phyloP scores from a whole-genome alignment of 1,139 yeast genomes.

The Taphrina pruni region DNA sequence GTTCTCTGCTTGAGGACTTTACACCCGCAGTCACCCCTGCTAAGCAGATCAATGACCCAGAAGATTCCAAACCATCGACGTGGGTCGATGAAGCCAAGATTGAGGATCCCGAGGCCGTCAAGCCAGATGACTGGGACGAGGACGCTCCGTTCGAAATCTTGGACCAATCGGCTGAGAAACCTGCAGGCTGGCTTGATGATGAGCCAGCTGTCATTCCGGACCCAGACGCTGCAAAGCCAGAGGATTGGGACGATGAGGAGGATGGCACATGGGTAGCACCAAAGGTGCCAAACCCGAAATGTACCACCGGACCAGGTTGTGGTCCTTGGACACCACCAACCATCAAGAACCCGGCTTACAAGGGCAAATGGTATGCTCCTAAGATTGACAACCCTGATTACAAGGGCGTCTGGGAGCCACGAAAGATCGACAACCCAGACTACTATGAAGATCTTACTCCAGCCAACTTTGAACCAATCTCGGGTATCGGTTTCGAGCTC shows the following conservation, averaged over 20 bases:
- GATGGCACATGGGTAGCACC: slow-evolving; percentile 86
- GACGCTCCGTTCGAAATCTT: slow-evolving; percentile 64
- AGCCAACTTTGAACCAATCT: slow-evolving; percentile 68
- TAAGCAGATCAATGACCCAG: slow-evolving; percentile 63
- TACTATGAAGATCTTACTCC: slow-evolving; percentile 67
- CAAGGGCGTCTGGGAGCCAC: slow-evolving; percentile 80
- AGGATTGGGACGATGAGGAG: slow-evolving; percentile 83
- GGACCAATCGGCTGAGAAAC: slow-evolving; percentile 70
- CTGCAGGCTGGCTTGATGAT: slow-evolving; percentile 79
- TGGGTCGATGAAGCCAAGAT: slow-evolving; percentile 77
- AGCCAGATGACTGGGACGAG: slow-evolving; percentile 86
- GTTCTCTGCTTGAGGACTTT: slow-evolving; percentile 66
- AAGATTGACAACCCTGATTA: slow-evolving; percentile 72
- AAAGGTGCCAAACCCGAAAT: slow-evolving; percentile 70
- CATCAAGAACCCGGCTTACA: slow-evolving; percentile 69
- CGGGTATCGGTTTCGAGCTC: slow-evolving; percentile 84
- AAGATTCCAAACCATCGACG: slow-evolving; percentile 70
- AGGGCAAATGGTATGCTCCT: slow-evolving; percentile 80
- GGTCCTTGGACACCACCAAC: slow-evolving; percentile 73
- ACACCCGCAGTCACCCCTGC: slow-evolving; percentile 72
- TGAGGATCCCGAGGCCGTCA: slow-evolving; percentile 67
- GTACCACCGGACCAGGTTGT: slow-evolving; percentile 69
- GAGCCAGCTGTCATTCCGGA: slow-evolving; percentile 65
- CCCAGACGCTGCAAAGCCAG: slow-evolving; percentile 69
- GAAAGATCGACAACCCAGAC: slow-evolving; percentile 68